Percentiles rank a stretch among this genome's conserved stretches.
Conservation (phyloP, 2,329 filamentous ascomycete species). For the Cladorrhinum sp. region DNA sequence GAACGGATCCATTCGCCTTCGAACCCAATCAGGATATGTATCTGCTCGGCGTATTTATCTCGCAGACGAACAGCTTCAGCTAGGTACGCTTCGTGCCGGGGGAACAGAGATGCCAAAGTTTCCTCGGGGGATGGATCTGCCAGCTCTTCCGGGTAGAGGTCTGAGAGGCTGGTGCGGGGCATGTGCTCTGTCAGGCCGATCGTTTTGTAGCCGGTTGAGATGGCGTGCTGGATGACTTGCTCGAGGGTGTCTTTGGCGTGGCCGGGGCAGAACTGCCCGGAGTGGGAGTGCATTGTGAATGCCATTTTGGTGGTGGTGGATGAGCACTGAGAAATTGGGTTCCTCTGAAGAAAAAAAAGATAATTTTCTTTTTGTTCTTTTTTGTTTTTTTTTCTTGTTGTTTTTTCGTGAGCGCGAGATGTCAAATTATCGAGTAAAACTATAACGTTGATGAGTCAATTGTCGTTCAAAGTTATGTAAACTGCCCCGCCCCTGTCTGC, state of each 20-base stretch:
- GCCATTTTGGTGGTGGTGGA: conserved; percentile 59
- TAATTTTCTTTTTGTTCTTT: no score
- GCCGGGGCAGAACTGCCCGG: conserved; percentile 89
- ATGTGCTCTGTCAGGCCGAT: conserved; percentile 95
- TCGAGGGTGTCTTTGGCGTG: conserved; percentile 86
- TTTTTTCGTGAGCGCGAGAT: no score
- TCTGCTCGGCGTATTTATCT: conserved; percentile 63
- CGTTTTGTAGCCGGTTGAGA: conserved; percentile 72
- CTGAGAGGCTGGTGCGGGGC: conserved; percentile 67
- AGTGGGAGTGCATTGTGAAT: conserved; percentile 97
- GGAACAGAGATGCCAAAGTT: conserved; percentile 46
- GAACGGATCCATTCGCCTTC: conserved; percentile 90
- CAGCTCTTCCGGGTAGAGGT: conserved; percentile 90
- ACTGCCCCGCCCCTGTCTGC: neutral
- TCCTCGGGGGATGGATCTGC: conserved; percentile 47
- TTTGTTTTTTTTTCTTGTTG: no score
- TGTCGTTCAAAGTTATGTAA: neutral
- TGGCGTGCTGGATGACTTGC: conserved; percentile 75
- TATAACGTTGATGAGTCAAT: neutral
- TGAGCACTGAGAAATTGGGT: neutral
- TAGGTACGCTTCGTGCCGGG: conserved; percentile 69
- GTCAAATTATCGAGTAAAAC: no score
- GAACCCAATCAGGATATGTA: conserved; percentile 83
- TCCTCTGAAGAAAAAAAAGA: no score
- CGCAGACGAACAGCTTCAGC: conserved; percentile 71